Conservation (phyloP, 108 stramenopile genomes). For the Stephanodiscus triporus region DNA sequence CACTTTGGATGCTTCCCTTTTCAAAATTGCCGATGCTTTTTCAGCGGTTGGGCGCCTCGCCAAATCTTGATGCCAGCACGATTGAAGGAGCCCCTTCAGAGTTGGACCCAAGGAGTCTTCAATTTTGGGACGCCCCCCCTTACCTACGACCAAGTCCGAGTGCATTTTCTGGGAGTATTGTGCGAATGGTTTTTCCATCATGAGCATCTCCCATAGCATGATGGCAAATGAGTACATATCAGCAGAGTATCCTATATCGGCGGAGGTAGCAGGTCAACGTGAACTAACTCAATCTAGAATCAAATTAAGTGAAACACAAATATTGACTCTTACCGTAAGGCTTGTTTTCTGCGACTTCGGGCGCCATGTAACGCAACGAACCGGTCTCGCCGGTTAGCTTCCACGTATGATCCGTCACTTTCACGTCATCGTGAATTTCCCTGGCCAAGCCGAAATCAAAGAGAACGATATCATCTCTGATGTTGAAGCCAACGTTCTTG, state of each 20-base stretch:
- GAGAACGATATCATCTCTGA: slow-evolving; percentile 54
- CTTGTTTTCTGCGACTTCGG: slow-evolving; percentile 38
- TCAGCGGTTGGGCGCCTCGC: slow-evolving; percentile 20
- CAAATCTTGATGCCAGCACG: slow-evolving; percentile 39
- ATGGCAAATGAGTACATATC: slow-evolving; percentile 79
- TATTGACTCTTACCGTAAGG: slow-evolving; percentile 21
- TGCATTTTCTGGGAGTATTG: slow-evolving; percentile 20
- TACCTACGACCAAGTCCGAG: slow-evolving; percentile 26
- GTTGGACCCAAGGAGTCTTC: slow-evolving; percentile 29
- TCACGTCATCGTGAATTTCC: slow-evolving; percentile 27
- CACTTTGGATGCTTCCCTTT: slow-evolving; percentile 30
- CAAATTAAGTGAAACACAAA: not conserved
- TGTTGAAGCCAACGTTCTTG: slow-evolving; percentile 44
- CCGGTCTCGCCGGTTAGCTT: slow-evolving; percentile 81
- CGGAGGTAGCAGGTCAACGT: not conserved
- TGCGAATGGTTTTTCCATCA: slow-evolving; percentile 65
- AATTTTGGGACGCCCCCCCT: slow-evolving; percentile 19
- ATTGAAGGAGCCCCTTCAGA: slow-evolving; percentile 11
- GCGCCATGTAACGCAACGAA: slow-evolving; percentile 63
- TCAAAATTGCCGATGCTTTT: slow-evolving; percentile 20
- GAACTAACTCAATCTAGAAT: not conserved
- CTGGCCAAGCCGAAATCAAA: slow-evolving; percentile 72
- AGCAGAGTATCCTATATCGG: slow-evolving; percentile 41
- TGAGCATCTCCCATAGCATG: slow-evolving; percentile 73
- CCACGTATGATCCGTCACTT: slow-evolving; percentile 59